Percentiles rank a stretch among this genome's conserved stretches.
These are phyloP conservation scores for Aspergillus diversus DNA, from an alignment of 495 filamentous ascomycete species.

Conservation along the genomic window DNA sequence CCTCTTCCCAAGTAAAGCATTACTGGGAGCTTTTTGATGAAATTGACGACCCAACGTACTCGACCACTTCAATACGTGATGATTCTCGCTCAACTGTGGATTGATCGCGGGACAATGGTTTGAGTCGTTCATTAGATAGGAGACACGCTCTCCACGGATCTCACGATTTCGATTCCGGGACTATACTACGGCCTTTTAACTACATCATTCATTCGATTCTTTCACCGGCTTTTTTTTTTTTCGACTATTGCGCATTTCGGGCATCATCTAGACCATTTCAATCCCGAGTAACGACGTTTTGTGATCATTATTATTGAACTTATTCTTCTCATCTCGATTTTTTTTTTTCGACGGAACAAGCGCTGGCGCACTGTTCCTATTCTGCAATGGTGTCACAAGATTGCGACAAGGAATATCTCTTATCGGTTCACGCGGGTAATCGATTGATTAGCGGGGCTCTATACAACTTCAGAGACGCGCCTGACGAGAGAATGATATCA, in stretches of 20 bases:
- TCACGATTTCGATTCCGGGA: slow-evolving; percentile 33
- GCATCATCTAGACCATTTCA: slow-evolving; percentile 18
- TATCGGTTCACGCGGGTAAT: slow-evolving; percentile 18
- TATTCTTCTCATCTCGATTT: slow-evolving; percentile 18
- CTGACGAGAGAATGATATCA: slow-evolving; percentile 21
- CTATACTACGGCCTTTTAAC: slow-evolving; percentile 28
- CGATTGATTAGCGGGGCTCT: slow-evolving; percentile 18
- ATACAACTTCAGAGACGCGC: slow-evolving; percentile 14
- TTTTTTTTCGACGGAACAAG: slow-evolving; percentile 17
- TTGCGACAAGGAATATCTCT: slow-evolving; percentile 21
- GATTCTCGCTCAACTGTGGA: not conserved
- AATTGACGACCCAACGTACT: slow-evolving; percentile 42
- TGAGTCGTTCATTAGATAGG: slow-evolving; percentile 30
- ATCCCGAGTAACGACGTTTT: slow-evolving; percentile 21
- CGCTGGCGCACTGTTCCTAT: slow-evolving; percentile 29
- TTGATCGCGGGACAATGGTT: slow-evolving; percentile 16
- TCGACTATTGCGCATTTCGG: slow-evolving; percentile 19
- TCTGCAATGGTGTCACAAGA: slow-evolving; percentile 24
- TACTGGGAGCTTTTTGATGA: slow-evolving; percentile 38
- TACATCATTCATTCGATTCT: slow-evolving; percentile 24
- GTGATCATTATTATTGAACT: slow-evolving; percentile 11
- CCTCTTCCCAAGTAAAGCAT: slow-evolving; percentile 72
- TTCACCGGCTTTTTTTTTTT: slow-evolving; percentile 21
- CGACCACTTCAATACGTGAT: slow-evolving; percentile 23
- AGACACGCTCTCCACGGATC: slow-evolving; percentile 39